phyloP scores from a whole-genome alignment of 306 rosid genomes.

The Trichosanthes cucumerina region DNA sequence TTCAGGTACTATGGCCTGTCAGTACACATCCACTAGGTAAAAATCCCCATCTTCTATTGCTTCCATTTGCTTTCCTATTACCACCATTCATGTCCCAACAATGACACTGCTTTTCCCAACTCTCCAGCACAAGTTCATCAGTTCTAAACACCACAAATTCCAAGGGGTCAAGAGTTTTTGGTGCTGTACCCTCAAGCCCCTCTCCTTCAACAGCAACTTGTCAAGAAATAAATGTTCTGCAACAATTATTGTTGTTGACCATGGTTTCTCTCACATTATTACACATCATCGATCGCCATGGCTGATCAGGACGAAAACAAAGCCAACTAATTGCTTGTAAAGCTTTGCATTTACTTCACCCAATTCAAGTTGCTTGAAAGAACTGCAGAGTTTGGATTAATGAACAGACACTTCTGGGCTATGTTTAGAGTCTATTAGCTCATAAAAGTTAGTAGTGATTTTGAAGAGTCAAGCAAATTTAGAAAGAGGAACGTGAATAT shows the following conservation, averaged over 20 bases:
- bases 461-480: neutral
- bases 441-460: neutral
- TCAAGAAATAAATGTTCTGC: neutral
- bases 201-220: constrained; percentile 9
- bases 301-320: neutral
- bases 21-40: constrained; percentile 14
- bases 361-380: neutral
- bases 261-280: neutral
- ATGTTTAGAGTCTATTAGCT: neutral
- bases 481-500: neutral
- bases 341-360: neutral
- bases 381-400: neutral
- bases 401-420: neutral
- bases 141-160: constrained; percentile 12
- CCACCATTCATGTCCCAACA: neutral
- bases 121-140: constrained; percentile 14
- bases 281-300: neutral
- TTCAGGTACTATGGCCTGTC: constrained; percentile 14
- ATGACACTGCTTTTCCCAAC: neutral
- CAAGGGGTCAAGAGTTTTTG: constrained; percentile 13
- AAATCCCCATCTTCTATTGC: neutral
- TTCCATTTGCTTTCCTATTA: neutral
- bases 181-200: constrained; percentile 16
- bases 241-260: neutral
- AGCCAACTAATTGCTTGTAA: neutral